Conservation (phyloP, 2,329 filamentous ascomycete species). For the Botryotinia narcissicola region DNA sequence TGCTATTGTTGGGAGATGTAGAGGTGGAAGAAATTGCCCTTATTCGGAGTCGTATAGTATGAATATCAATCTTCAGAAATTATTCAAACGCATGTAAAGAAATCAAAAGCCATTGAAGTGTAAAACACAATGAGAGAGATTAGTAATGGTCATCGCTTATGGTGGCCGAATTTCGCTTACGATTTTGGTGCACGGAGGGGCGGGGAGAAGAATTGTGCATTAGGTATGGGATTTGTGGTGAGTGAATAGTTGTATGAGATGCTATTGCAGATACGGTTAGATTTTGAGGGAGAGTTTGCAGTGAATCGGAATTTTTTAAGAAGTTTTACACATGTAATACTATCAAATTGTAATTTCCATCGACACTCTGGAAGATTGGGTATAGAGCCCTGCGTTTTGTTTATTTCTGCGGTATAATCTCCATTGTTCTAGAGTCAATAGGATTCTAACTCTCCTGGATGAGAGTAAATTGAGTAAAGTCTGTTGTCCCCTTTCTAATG, state of each 20-base stretch:
- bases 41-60: background rate
- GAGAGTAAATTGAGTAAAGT: background rate
- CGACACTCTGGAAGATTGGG: background rate
- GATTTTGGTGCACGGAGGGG: background rate
- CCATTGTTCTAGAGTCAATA: background rate
- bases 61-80: no score
- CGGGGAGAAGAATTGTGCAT: background rate
- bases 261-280: background rate
- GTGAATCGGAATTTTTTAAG: background rate
- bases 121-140: background rate
- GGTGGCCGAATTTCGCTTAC: background rate
- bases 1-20: background rate
- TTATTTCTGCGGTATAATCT: background rate
- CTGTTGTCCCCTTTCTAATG: background rate
- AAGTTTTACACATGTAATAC: background rate
- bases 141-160: constrained; percentile 1
- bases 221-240: background rate
- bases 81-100: background rate
- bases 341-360: background rate
- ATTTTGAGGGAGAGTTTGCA: background rate
- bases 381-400: background rate
- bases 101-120: background rate
- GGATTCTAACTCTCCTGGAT: fast-evolving
- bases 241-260: background rate
- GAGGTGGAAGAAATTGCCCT: background rate